Evolutionary conservation across 1,139 yeast genomes (phyloP), one percentile per base, ranked within the genome.

Genomic region (Yamadazyma kanchanaburiensis): DNA sequence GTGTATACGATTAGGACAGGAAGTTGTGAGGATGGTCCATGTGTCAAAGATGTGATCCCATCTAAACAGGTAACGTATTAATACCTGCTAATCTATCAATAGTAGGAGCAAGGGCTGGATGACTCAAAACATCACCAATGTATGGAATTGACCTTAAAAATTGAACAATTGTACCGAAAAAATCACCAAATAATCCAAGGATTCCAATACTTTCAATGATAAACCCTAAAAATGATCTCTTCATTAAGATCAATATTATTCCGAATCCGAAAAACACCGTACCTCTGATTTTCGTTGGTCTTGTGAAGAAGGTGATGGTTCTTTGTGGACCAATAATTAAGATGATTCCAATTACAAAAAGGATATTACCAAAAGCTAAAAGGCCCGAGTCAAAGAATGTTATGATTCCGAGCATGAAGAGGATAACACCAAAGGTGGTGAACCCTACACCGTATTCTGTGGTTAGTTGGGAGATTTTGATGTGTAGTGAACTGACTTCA

Each of bases 361-460:
- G 59, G 4, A 80, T 77, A 51, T 89, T 89, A 15, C 96, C 96
- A 53, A 91, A 71, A 2, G 96, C 96, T 38, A 91, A 69, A 27
- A 91, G 68, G 1, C 94, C 94, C 7, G 95, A 72, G 53, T 91
- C 97, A 51, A 91, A 91, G 42, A 91, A 79, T 16, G 96, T 77
- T 51, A 88, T 51, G 25, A 91, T 72, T 9, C 98, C 98, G 22
- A 89, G 65, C 6, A 86, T 53, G 56, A 91, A 84, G 53, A 87
- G 82, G 27, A 85, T 56, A 34, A 82, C 74, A 37, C 91, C 96
- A 16, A 84, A 85, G 15, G 95, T 89, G 10, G 96, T 86, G 67
- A 89, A 84, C 7, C 88, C 96, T 16, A 87, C 96, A 18, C 98
- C 98, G 49, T 81, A 81, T 58, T 88, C 95, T 86, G 43, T 6